These are phyloP conservation scores for Sclerotinia minor DNA, from an alignment of 2,329 filamentous ascomycete genomes.

Conservation along the genomic window DNA sequence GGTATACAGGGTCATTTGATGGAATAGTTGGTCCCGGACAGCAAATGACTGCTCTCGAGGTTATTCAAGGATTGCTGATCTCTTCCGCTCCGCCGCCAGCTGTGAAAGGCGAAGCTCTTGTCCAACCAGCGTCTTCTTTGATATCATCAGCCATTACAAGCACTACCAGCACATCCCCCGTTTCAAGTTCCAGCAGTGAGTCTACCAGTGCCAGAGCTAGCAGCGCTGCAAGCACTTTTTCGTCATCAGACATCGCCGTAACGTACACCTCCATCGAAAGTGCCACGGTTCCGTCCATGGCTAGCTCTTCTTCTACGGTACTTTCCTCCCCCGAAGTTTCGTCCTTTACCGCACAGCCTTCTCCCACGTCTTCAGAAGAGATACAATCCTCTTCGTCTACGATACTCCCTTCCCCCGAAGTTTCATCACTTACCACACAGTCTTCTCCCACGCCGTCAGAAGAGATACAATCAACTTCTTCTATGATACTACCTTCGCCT, in stretches of 20 bases:
- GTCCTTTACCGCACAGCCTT: background rate
- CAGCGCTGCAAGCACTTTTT: background rate
- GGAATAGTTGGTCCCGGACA: constrained; percentile 58
- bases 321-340: background rate
- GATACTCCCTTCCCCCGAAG: background rate
- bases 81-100: constrained; percentile 40
- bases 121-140: constrained; percentile 25
- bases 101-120: constrained; percentile 24
- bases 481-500: background rate
- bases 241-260: background rate
- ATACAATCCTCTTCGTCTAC: background rate
- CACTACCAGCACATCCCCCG: too few relatives aligned
- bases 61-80: constrained; percentile 59
- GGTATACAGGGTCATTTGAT: constrained; percentile 61
- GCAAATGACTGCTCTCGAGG: constrained; percentile 65
- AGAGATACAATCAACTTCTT: background rate
- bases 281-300: constrained; percentile 6
- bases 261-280: constrained; percentile 2
- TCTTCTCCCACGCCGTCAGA: background rate
- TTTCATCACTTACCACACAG: background rate
- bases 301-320: constrained; percentile 13
- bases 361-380: background rate
- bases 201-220: background rate
- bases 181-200: background rate
- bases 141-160: background rate